Base-by-base conservation (phyloP, 1,284 basidiomycete species). In the Ganoderma resinaceum region DNA sequence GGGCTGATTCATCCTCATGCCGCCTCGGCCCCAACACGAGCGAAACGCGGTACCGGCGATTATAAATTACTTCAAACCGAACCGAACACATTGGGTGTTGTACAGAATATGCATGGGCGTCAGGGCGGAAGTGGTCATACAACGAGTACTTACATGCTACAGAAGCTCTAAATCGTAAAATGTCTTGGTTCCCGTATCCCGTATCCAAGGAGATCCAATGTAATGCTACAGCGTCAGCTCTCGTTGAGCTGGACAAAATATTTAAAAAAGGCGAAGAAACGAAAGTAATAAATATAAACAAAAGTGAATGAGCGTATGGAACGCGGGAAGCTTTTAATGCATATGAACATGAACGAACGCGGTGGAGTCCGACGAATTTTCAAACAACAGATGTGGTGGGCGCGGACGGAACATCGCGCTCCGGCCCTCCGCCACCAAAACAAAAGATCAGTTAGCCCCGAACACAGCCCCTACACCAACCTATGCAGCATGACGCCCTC, bases 261-360 rank as follows among this genome's bases (percentile, higher is more conserved):
- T n/a, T n/a, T n/a, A 60, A 40, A 16, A 60, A 40, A 52, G 3
- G 16, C 14, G 42, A 46, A 16, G 31, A 42, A 40, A 53, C 46
- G 46, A 65, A 61, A 8, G 26, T 9, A 29, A 65, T 65, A 65
- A 65, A 53, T 65, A 65, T 60, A 52, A 20, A n/a, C 7, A 37
- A 49, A 61, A 14, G 14, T 23, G 2, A 63, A 42, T 18, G 31
- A 26, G 38, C 12, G 46, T 37, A 18, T 33, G 46, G 26, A n/a
- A 16, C 11, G 35, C 31, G 23, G 23, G 20, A 53, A 53, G 38
- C 14, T 26, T 60, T 62, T 23, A 29, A 53, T 16, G 11, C 23
- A 20, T 49, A 14, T 11, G 14, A 26, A 57, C 29, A n/a, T 18
- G 3, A 38, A 16, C 20, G 55, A 35, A 35, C 3, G 57, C 14